Evolutionary conservation across 495 filamentous ascomycete genomes (phyloP).

Genomic region (Trichoderma orchidacearum): DNA sequence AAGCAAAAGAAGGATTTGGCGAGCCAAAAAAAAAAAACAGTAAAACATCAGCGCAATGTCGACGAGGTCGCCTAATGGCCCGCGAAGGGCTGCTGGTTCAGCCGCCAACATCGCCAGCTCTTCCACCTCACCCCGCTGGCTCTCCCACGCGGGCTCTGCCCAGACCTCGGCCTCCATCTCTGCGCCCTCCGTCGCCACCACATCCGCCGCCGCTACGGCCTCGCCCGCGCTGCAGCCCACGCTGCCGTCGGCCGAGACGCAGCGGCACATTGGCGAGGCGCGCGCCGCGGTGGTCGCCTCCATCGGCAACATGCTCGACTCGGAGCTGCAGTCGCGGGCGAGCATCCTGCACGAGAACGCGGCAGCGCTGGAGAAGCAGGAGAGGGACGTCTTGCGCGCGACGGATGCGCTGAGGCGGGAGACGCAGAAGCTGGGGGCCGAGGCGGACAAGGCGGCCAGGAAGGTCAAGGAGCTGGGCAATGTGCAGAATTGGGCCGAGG

Average conservation of each 20-base stretch:
- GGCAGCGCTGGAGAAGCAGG: conserved; percentile 53
- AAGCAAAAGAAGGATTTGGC: too few species aligned
- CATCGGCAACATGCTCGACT: conserved; percentile 59
- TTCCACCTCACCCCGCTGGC: neutral
- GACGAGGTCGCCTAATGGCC: neutral
- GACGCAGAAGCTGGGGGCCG: conserved; percentile 52
- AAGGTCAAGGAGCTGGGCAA: conserved; percentile 88
- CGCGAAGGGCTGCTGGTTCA: neutral
- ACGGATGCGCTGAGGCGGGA: conserved; percentile 56
- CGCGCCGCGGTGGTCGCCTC: conserved; percentile 65
- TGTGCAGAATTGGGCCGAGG: conserved; percentile 96
- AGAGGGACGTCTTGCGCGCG: conserved; percentile 49
- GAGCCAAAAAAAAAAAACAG: too few species aligned
- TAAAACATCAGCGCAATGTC: neutral
- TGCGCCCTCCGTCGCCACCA: conserved; percentile 6
- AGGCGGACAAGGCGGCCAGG: conserved; percentile 53
- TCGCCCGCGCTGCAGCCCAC: conserved; percentile 11
- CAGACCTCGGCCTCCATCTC: conserved; percentile 3
- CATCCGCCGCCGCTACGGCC: conserved; percentile 4
- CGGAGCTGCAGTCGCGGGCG: conserved; percentile 58
- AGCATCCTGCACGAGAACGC: conserved; percentile 63
- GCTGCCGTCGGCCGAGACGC: conserved; percentile 19
- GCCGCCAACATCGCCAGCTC: neutral
- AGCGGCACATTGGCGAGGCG: conserved; percentile 46
- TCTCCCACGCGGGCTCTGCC: conserved; percentile 5